phyloP scores from a whole-genome alignment of 768 basidiomycete species.

The Tricholoma saponaceum region DNA sequence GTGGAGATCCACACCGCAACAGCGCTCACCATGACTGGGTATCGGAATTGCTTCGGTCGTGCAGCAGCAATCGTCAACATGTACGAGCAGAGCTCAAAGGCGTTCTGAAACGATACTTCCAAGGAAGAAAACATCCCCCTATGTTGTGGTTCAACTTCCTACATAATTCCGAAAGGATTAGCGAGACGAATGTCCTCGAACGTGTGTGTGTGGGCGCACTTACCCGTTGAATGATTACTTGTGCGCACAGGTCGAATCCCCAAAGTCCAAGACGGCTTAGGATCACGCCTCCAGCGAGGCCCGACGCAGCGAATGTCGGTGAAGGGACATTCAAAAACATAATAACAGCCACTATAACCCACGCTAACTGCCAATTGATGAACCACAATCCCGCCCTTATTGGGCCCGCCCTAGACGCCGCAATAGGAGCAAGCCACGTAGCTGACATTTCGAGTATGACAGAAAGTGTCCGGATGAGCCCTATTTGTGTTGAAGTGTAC shows the following conservation, averaged over 20 bases:
- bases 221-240: conserved; percentile 25
- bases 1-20: conserved; percentile 13
- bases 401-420: conserved; percentile 18
- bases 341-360: conserved; percentile 14
- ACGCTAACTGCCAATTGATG: conserved; percentile 22
- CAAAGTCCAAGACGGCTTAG: conserved; percentile 24
- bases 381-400: conserved; percentile 27
- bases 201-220: not conserved
- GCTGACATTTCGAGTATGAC: conserved; percentile 23
- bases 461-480: conserved; percentile 16
- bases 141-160: conserved; percentile 17
- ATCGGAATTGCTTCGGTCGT: conserved; percentile 23
- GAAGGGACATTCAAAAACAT: conserved; percentile 11
- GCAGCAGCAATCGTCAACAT: conserved; percentile 19
- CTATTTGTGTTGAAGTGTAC: conserved; percentile 19
- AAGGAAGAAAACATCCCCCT: conserved; percentile 23
- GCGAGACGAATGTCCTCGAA: too few species aligned
- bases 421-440: conserved; percentile 23
- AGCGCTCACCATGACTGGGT: conserved; percentile 19
- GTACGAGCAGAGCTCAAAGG: conserved; percentile 22
- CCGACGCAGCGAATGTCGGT: conserved; percentile 10
- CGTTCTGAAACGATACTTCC: conserved; percentile 23
- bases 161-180: not conserved
- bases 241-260: conserved; percentile 26
- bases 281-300: conserved; percentile 19